Percentiles rank a stretch among this genome's conserved stretches.
Evolutionary conservation across 768 basidiomycete genomes (phyloP).

Genomic region (Steccherinum ochraceum): DNA sequence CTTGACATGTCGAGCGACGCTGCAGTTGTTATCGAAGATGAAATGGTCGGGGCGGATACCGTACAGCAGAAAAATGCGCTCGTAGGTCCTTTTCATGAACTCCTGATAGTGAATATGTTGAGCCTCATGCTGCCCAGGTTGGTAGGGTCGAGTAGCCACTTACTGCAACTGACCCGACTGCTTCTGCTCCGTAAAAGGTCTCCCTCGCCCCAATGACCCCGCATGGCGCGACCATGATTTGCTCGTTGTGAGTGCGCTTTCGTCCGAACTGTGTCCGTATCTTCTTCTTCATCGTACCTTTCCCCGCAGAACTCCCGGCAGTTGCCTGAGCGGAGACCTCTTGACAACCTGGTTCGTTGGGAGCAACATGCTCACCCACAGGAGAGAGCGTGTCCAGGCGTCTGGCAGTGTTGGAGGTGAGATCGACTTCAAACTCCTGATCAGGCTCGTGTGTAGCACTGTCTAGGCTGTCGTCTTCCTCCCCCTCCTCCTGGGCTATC

Average conservation of each 20-base stretch:
- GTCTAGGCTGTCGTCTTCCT: not conserved
- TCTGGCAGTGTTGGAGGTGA: too few species aligned
- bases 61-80: constrained; percentile 9
- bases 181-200: constrained; percentile 21
- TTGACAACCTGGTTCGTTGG: not conserved
- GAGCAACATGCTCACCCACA: not conserved
- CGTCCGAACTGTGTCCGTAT: constrained; percentile 13
- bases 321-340: not conserved
- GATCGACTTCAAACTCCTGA: not conserved
- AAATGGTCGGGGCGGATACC: constrained; percentile 17
- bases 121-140: constrained; percentile 1
- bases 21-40: constrained; percentile 26
- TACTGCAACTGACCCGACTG: constrained; percentile 10
- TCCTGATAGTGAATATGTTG: constrained; percentile 11
- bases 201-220: constrained; percentile 13
- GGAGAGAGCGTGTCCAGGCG: too few species aligned
- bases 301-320: too few species aligned
- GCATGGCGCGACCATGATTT: constrained; percentile 19
- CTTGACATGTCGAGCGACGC: constrained; percentile 15
- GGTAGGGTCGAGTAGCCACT: constrained; percentile 6
- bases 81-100: constrained; percentile 3
- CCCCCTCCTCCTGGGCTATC: not conserved
- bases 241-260: constrained; percentile 22
- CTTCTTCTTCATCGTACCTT: too few species aligned
- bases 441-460: not conserved